phyloP scores from a whole-genome alignment of 441 rosid genomes.

The Corymbia calophylla region DNA sequence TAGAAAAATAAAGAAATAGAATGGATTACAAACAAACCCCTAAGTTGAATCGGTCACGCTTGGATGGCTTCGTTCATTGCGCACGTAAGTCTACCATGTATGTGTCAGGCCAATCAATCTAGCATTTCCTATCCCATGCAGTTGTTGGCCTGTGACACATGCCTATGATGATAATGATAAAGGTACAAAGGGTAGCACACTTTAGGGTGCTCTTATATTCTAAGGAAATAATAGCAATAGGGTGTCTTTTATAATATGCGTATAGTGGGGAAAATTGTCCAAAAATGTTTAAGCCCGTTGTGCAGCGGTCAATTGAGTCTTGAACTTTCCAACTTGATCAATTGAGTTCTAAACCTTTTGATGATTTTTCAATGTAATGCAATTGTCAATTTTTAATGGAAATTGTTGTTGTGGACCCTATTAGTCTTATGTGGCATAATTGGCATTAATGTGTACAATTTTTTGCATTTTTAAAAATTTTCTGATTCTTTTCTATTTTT shows the following conservation, averaged over 20 bases:
- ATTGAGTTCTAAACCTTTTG: neutral
- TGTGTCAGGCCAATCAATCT: too few relatives aligned
- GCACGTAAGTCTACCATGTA: neutral
- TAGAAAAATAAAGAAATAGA: too few relatives aligned
- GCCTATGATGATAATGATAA: too few relatives aligned
- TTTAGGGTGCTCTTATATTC: neutral
- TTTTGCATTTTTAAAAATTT: neutral
- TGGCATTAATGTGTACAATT: rapidly evolving
- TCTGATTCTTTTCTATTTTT: neutral
- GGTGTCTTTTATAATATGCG: neutral
- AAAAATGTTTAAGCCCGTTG: neutral
- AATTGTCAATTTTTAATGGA: rapidly evolving
- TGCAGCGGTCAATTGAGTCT: rapidly evolving
- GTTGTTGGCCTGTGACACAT: too few relatives aligned
- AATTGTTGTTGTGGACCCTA: neutral
- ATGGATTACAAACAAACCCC: too few relatives aligned
- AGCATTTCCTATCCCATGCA: too few relatives aligned
- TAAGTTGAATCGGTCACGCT: neutral
- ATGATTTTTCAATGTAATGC: neutral
- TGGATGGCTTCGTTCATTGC: neutral
- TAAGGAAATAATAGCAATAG: neutral
- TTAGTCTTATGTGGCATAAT: rapidly evolving
- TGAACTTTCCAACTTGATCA: neutral
- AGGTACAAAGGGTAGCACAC: too few relatives aligned
- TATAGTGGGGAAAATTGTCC: neutral